These are phyloP conservation scores for Myxozyma lipomycoides DNA, from an alignment of 805 yeast genomes.

Conservation along the genomic window DNA sequence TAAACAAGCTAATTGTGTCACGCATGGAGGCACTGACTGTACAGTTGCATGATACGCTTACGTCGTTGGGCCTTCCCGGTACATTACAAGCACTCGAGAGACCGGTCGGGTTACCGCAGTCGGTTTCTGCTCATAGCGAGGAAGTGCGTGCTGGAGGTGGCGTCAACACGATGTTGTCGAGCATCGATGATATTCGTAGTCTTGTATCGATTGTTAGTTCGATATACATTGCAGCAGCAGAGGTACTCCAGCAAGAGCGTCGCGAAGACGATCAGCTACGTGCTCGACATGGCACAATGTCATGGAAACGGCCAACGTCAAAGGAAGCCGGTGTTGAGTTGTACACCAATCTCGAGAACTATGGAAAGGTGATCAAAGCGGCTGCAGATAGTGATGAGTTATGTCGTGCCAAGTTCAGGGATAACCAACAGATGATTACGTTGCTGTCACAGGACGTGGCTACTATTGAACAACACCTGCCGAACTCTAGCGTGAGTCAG, in stretches of 20 bases:
- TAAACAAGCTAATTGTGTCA: constrained; percentile 43
- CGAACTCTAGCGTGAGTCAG: constrained; percentile 34
- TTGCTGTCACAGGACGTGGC: constrained; percentile 42
- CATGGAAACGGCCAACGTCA: constrained; percentile 55
- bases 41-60: constrained; percentile 10
- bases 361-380: constrained; percentile 49
- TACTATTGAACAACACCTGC: constrained; percentile 34
- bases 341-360: constrained; percentile 42
- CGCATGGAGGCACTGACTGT: constrained; percentile 32
- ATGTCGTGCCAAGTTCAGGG: constrained; percentile 46
- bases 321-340: constrained; percentile 43
- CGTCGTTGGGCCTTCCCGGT: constrained; percentile 46
- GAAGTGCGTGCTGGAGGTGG: constrained; percentile 57
- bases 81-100: constrained; percentile 57
- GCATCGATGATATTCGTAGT: constrained; percentile 46
- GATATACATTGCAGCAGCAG: constrained; percentile 30
- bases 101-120: constrained; percentile 55
- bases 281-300: constrained; percentile 47
- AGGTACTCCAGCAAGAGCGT: constrained; percentile 48
- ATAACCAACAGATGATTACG: constrained; percentile 47
- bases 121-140: constrained; percentile 53
- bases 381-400: constrained; percentile 61
- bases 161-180: constrained; percentile 39
- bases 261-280: constrained; percentile 54
- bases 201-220: constrained; percentile 36